Evolutionary conservation across 169 alveolate species (phyloP).

Genomic region (Cytauxzoon felis): DNA sequence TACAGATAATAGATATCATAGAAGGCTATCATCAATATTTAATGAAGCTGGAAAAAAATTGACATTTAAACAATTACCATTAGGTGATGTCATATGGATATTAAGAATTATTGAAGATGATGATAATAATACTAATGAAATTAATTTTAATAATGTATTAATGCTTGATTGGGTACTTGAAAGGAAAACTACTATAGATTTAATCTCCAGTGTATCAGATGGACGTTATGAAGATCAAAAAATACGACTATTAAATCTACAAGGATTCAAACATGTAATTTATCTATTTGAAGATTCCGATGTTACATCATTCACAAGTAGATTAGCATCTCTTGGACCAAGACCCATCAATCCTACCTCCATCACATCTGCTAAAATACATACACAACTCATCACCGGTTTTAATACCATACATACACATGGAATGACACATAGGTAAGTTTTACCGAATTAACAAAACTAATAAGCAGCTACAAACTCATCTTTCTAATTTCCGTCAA

Average conservation of each 20-base stretch:
- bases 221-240: conserved; percentile 82
- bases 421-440: conserved; percentile 49
- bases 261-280: conserved; percentile 71
- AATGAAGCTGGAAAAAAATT: conserved; percentile 28
- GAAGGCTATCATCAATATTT: conserved; percentile 50
- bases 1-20: conserved; percentile 47
- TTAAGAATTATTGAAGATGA: conserved; percentile 8
- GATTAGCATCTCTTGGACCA: conserved; percentile 52
- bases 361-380: conserved; percentile 54
- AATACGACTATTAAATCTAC: conserved; percentile 71
- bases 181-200: conserved; percentile 77
- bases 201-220: conserved; percentile 77
- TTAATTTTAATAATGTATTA: conserved; percentile 58
- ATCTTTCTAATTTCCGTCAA: too few species aligned
- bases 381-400: conserved; percentile 57
- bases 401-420: conserved; percentile 50
- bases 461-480: too few species aligned
- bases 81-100: conserved; percentile 78
- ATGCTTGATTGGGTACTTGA: conserved; percentile 81
- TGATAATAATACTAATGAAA: too few species aligned
- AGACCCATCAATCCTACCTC: conserved; percentile 63
- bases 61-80: conserved; percentile 65
- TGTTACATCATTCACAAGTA: conserved; percentile 9
- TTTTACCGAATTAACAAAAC: neutral
- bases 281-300: conserved; percentile 72